A percentile compares a stretch with the other conserved stretches of the same genome.
These are phyloP conservation scores for Globisporangium recalcitrans DNA, from an alignment of 352 stramenopile species.

Conservation along the genomic window DNA sequence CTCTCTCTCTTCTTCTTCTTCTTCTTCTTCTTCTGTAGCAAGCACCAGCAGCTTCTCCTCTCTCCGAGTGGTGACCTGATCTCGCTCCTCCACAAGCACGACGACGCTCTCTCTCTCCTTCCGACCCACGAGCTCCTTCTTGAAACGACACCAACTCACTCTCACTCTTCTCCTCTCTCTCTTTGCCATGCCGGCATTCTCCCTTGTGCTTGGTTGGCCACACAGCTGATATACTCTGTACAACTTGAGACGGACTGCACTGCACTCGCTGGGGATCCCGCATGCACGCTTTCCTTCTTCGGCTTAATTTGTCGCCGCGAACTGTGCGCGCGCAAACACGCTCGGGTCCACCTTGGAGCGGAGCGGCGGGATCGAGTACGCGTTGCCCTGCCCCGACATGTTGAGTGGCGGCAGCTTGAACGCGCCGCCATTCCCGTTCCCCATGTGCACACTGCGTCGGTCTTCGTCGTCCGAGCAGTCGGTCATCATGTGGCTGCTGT, in stretches of 20 bases:
- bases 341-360: slow-evolving; percentile 75
- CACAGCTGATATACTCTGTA: slow-evolving; percentile 1
- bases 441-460: slow-evolving; percentile 19
- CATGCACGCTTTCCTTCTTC: neutral
- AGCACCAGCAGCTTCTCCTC: neutral
- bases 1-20: neutral
- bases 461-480: slow-evolving; percentile 26
- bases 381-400: slow-evolving; percentile 25
- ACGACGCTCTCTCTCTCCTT: neutral
- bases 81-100: neutral
- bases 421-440: slow-evolving; percentile 15
- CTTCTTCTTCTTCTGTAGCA: slow-evolving; percentile 2
- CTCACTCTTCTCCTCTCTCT: neutral
- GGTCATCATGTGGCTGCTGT: slow-evolving; percentile 9
- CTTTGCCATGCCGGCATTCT: neutral
- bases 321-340: slow-evolving; percentile 49
- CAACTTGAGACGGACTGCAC: neutral
- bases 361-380: slow-evolving; percentile 65
- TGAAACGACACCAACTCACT: slow-evolving; percentile 4
- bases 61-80: neutral
- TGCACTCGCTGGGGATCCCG: neutral
- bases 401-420: slow-evolving; percentile 64
- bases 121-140: neutral
- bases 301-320: slow-evolving; percentile 50
- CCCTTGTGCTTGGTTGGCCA: neutral